Conservation (phyloP, 495 filamentous ascomycete species). For the Podospora anserina region DNA sequence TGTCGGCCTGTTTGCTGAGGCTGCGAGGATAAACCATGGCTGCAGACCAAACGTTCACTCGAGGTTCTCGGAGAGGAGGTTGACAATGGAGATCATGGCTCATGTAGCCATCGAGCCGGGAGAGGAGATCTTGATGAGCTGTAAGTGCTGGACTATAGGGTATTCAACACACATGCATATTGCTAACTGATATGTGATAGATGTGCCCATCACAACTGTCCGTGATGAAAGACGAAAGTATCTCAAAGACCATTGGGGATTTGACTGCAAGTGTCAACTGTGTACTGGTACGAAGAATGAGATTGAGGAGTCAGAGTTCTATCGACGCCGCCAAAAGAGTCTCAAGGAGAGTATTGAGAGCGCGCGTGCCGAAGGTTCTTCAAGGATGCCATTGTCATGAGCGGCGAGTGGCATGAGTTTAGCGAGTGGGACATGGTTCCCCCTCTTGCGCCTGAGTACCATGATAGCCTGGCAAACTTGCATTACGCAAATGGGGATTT, state of each 20-base stretch:
- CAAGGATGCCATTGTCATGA: slow-evolving; percentile 35
- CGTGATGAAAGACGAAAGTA: slow-evolving; percentile 26
- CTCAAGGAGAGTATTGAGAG: slow-evolving; percentile 32
- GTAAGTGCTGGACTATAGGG: slow-evolving; percentile 24
- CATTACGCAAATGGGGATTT: slow-evolving; percentile 34
- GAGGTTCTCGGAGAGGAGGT: slow-evolving; percentile 33
- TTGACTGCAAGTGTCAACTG: slow-evolving; percentile 41
- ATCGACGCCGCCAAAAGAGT: slow-evolving; percentile 31
- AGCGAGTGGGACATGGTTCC: slow-evolving; percentile 34
- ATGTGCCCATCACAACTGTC: slow-evolving; percentile 33
- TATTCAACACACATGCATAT: neutral
- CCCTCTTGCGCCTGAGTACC: slow-evolving; percentile 35
- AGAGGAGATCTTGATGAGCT: slow-evolving; percentile 44
- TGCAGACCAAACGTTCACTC: slow-evolving; percentile 43
- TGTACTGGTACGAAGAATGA: slow-evolving; percentile 34
- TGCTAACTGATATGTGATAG: slow-evolving; percentile 17
- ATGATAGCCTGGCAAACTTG: slow-evolving; percentile 38
- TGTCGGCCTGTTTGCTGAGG: slow-evolving; percentile 38
- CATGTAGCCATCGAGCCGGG: slow-evolving; percentile 38
- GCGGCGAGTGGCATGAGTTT: slow-evolving; percentile 33
- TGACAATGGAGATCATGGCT: slow-evolving; percentile 39
- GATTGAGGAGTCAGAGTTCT: slow-evolving; percentile 36
- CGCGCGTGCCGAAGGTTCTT: slow-evolving; percentile 33
- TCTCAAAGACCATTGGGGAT: slow-evolving; percentile 37
- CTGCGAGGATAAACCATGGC: slow-evolving; percentile 45